Evolutionary conservation across 2,329 filamentous ascomycete species (phyloP).

Genomic region (Aspergillus alliaceus): DNA sequence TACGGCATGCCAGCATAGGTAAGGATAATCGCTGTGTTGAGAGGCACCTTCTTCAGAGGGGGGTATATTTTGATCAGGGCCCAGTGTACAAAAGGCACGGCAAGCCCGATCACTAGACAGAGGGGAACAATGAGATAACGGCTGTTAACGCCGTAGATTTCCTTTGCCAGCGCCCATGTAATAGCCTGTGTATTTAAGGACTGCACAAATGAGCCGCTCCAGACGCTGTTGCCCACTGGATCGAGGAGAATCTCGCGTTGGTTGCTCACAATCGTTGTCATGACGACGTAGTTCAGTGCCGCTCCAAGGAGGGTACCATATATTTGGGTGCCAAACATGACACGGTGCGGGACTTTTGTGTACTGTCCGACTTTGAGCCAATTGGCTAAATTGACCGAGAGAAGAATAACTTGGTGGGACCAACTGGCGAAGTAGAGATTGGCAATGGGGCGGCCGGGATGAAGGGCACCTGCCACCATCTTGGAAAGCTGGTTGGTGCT

Average conservation of each 20-base stretch:
- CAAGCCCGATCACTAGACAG: constrained; percentile 52
- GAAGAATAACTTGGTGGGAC: constrained; percentile 29
- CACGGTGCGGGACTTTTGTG: constrained; percentile 56
- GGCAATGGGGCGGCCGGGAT: constrained; percentile 25
- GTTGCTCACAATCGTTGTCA: constrained; percentile 54
- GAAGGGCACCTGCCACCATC: constrained; percentile 26
- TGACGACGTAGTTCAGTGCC: constrained; percentile 56
- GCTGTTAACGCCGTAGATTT: constrained; percentile 52
- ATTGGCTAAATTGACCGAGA: constrained; percentile 25
- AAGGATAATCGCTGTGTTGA: not conserved
- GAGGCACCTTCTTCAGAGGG: not conserved
- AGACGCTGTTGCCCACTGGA: constrained; percentile 50
- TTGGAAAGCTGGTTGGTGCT: constrained; percentile 26
- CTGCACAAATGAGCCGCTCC: constrained; percentile 56
- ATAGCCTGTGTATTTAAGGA: constrained; percentile 37
- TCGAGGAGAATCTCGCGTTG: constrained; percentile 51
- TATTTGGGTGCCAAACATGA: constrained; percentile 58
- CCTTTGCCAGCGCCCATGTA: constrained; percentile 51
- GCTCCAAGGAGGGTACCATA: constrained; percentile 57
- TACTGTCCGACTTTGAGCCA: constrained; percentile 21
- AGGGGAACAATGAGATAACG: constrained; percentile 52
- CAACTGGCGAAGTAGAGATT: constrained; percentile 29
- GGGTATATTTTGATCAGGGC: constrained; percentile 11
- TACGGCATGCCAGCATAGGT: not conserved
- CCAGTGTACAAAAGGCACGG: constrained; percentile 47